Conservation (phyloP, 306 rosid genomes). For the Vicia sativa region DNA sequence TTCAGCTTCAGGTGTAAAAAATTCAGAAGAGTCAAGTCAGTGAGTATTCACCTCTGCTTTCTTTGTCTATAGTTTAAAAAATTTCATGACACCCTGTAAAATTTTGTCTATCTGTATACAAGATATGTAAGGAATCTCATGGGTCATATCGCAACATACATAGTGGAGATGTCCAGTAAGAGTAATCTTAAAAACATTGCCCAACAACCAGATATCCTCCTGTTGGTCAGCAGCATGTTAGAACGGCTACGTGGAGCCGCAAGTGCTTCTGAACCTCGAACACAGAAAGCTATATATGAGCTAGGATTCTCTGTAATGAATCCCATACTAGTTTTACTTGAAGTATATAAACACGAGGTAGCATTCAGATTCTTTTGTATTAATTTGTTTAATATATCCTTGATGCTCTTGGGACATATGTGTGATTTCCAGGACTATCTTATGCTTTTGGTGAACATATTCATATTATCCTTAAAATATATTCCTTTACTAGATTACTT, state of each 20-base stretch:
- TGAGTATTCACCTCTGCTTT: slow-evolving; percentile 50
- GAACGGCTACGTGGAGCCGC: slow-evolving; percentile 96
- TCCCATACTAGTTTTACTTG: slow-evolving; percentile 70
- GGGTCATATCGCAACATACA: slow-evolving; percentile 72
- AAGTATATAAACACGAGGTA: slow-evolving; percentile 95
- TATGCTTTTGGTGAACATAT: not conserved
- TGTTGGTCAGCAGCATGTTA: slow-evolving; percentile 82
- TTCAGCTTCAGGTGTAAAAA: slow-evolving; percentile 80
- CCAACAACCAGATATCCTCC: slow-evolving; percentile 80
- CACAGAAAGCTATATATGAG: slow-evolving; percentile 85
- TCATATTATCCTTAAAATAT: slow-evolving; percentile 24
- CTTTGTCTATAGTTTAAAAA: slow-evolving; percentile 12
- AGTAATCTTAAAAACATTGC: slow-evolving; percentile 70
- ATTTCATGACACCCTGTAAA: slow-evolving; percentile 17
- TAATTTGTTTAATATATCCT: slow-evolving; percentile 15
- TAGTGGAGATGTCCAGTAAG: slow-evolving; percentile 73
- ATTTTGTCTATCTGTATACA: slow-evolving; percentile 29
- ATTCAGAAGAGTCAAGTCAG: slow-evolving; percentile 76
- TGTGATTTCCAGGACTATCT: slow-evolving; percentile 25
- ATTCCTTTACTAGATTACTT: slow-evolving; percentile 14
- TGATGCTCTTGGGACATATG: slow-evolving; percentile 19
- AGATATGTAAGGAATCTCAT: slow-evolving; percentile 84
- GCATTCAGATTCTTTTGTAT: slow-evolving; percentile 31
- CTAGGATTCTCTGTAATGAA: slow-evolving; percentile 83
- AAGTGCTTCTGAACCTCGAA: slow-evolving; percentile 88